A percentile compares a stretch with the other conserved stretches of the same genome.
Conservation (phyloP, 2,329 filamentous ascomycete genomes). For the Xylariaceae sp. region DNA sequence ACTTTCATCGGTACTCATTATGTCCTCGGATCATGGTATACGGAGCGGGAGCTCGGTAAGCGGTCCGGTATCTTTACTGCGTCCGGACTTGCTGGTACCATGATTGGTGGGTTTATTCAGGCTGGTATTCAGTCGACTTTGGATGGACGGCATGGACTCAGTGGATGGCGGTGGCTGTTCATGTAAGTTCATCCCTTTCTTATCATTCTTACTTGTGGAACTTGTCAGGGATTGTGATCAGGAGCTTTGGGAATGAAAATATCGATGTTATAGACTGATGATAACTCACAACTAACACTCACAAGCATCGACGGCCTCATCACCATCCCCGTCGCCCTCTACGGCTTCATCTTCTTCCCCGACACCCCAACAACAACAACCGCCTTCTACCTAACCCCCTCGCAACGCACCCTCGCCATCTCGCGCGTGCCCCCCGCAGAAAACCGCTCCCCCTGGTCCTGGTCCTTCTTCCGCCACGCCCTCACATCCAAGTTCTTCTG, state of each 20-base stretch:
- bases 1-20: slow-evolving; percentile 56
- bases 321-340: slow-evolving; percentile 51
- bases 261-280: background rate
- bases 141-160: slow-evolving; percentile 44
- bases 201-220: background rate
- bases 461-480: slow-evolving; percentile 49
- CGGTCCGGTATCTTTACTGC: slow-evolving; percentile 57
- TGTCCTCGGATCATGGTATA: slow-evolving; percentile 58
- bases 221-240: background rate
- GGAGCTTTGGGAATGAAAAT: background rate
- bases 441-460: slow-evolving; percentile 41
- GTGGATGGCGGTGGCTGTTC: slow-evolving; percentile 53
- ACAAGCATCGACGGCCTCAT: slow-evolving; percentile 45
- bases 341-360: slow-evolving; percentile 50
- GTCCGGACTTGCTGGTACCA: slow-evolving; percentile 53
- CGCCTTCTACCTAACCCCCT: slow-evolving; percentile 43
- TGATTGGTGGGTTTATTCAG: slow-evolving; percentile 60
- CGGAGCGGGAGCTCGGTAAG: slow-evolving; percentile 55
- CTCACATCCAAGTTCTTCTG: slow-evolving; percentile 60
- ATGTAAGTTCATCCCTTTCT: slow-evolving; percentile 23
- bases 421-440: slow-evolving; percentile 37
- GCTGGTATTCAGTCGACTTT: slow-evolving; percentile 44
- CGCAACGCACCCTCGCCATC: slow-evolving; percentile 35
- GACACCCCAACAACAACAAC: slow-evolving; percentile 47
- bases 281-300: slow-evolving; percentile 2